Evolutionary conservation across 176 grass and related monocot genomes (phyloP), one percentile per base, ranked within the genome.

Genomic region (bread wheat (Triticum aestivum)): DNA sequence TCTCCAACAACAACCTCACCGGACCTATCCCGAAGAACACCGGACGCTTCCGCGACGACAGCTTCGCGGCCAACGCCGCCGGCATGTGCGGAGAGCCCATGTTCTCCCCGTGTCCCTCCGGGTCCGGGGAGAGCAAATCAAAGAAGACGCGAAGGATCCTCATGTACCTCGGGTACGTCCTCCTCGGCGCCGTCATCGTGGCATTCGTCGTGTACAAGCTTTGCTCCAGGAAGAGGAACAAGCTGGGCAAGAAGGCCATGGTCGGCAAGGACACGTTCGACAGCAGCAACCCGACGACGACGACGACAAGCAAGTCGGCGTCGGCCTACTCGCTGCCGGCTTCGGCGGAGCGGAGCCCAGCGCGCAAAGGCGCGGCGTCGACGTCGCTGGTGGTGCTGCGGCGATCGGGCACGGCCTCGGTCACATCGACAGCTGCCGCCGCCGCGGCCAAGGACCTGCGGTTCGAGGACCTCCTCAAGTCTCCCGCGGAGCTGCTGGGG

Each of bases 401-500:
- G 61, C 83, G 63, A 5, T 81, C 78, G 18, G 90, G 68, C 29
- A 88, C 85, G 26, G 66, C 80, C 0, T 78, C 89, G n/a, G 52
- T 82, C 49, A 86, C 87, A n/a, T 56, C 72, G 35, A 24, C 8
- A 5, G 61, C 84, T 0, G 74, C 87, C 0, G 73, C 73, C 15
- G 83, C 51, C 6, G 76, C 88, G 33, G 79, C 44, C 15, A 91
- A 87, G 73, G 82, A 86, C 3, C 61, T 94, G 83, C 70, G 86
- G 74, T 94, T 94, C 44, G 90, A 92, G 90, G 93, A 90, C 69
- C 80, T 94, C 69, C 84, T 94, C 75, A 94, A 86, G 85, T 89
- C 85, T 2, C 93, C 90, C 9, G 93, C 93, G 29, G 93, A 94
- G 88, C 84, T 92, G 88, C 82, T 94, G 23, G 88, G 93, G 9